Base-by-base conservation (phyloP, 805 yeast genomes). In the Torulaspora quercuum region DNA sequence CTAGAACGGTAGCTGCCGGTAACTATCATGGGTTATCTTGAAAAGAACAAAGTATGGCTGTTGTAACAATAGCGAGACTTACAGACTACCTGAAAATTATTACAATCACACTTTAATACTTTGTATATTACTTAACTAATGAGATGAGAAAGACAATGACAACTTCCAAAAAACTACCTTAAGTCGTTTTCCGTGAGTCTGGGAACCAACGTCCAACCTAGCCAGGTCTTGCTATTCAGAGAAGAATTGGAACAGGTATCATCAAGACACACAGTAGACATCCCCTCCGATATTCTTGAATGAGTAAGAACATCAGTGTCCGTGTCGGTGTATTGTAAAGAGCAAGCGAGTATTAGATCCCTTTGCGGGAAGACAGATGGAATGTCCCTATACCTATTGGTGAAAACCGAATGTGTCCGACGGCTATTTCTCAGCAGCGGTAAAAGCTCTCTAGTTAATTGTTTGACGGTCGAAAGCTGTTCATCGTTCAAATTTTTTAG, bases 1-100 rank as follows among this genome's bases (percentile, higher is more conserved):
- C 52, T 16, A 60, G 55, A 26, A 61, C 69, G 0, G 41, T 65
- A 19, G 59, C 61, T 25, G 61, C 69, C 12, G 71, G 71, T 17
- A 58, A 50, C 21, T 67, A 67, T 45, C 44, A 47, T 33, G 69
- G 67, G 5, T 35, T 59, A 33, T 47, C 62, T 4, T 54, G 41
- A 36, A 24, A 17, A 22, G 19, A 25, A 12, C 29, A 22, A 14
- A 22, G 13, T 24, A 11, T 6, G 11, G 30, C n/a, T 17, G n/a
- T n/a, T 21, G 12, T 21, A 11, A 23, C 25, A 11, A 23, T 23
- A 7, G 18, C 11, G 30, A 15, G 6, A 16, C 9, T 10, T 5
- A 9, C 30, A 17, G 9, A n/a, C 5, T 26, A 26, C 19, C 29
- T 13, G n/a, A n/a, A n/a, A n/a, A n/a, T n/a, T n/a, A n/a, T n/a